Conservation (phyloP, 2,329 filamentous ascomycete genomes). For the Dactylonectria macrodidyma region DNA sequence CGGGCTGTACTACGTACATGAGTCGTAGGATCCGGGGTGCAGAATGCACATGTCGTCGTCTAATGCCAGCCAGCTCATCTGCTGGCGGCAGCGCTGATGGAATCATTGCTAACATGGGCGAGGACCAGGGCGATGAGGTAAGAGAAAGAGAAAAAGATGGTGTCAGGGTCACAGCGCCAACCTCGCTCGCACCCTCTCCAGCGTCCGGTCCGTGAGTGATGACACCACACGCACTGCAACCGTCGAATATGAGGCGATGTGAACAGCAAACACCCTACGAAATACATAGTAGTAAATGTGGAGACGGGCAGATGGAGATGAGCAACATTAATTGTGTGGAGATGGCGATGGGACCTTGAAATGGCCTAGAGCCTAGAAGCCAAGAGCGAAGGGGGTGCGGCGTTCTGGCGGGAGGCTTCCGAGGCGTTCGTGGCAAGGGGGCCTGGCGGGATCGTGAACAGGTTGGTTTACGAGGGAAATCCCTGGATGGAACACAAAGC, state of each 20-base stretch:
- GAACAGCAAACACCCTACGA: slow-evolving; percentile 15
- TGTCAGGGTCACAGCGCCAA: slow-evolving; percentile 13
- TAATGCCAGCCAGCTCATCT: not conserved
- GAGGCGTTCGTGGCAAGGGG: slow-evolving; percentile 44
- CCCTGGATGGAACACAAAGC: not conserved
- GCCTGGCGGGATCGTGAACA: slow-evolving; percentile 24
- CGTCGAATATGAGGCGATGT: slow-evolving; percentile 26
- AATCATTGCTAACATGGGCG: slow-evolving; percentile 7
- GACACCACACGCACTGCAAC: slow-evolving; percentile 14
- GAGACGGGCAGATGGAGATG: slow-evolving; percentile 25
- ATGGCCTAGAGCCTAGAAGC: not conserved
- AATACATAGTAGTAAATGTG: slow-evolving; percentile 12
- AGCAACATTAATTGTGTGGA: slow-evolving; percentile 17
- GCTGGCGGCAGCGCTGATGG: slow-evolving; percentile 3
- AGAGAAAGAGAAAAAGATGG: not conserved
- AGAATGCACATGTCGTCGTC: not conserved
- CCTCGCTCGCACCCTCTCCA: not conserved
- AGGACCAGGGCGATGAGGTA: slow-evolving; percentile 27
- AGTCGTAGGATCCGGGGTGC: not conserved
- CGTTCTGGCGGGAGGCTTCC: slow-evolving; percentile 39
- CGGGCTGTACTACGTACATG: not conserved
- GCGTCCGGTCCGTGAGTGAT: not conserved
- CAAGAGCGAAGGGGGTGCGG: not conserved
- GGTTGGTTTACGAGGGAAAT: slow-evolving; percentile 6
- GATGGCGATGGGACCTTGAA: slow-evolving; percentile 12